Evolutionary conservation across 2,329 filamentous ascomycete genomes (phyloP).

Genomic region (Myotisia sp.): DNA sequence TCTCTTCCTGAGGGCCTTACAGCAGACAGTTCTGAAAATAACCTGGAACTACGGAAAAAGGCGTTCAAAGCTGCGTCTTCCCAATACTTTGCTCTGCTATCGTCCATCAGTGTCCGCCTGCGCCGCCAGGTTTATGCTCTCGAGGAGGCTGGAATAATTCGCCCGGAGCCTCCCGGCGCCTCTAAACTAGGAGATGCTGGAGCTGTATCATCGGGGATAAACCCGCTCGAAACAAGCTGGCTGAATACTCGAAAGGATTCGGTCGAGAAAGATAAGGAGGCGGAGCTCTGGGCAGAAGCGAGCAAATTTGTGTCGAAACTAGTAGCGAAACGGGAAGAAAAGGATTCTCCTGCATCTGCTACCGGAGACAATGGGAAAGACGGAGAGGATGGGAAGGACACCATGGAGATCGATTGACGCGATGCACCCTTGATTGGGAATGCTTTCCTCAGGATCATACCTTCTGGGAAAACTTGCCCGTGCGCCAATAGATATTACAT

Average conservation of each 20-base stretch:
- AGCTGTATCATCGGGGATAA: constrained; percentile 26
- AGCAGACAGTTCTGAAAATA: constrained; percentile 18
- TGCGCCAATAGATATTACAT: no score
- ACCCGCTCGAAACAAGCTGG: constrained; percentile 68
- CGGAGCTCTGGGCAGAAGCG: constrained; percentile 57
- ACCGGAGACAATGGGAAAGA: neutral
- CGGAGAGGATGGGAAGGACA: constrained; percentile 12
- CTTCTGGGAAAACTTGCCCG: no score
- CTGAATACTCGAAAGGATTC: constrained; percentile 74
- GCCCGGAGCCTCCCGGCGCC: constrained; percentile 25
- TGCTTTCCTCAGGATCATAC: no score
- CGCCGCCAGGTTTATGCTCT: constrained; percentile 64
- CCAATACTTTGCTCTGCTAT: constrained; percentile 58
- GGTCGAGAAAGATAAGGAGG: constrained; percentile 70
- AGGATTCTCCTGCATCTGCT: neutral
- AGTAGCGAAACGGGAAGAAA: constrained; percentile 10
- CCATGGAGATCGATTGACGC: constrained; percentile 31
- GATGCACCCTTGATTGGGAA: no score
- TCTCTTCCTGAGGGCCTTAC: constrained; percentile 16
- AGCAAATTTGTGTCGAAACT: constrained; percentile 39
- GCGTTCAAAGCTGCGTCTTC: constrained; percentile 42
- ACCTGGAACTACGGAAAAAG: constrained; percentile 42
- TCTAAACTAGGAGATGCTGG: constrained; percentile 20
- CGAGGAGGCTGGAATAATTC: constrained; percentile 65
- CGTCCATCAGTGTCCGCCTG: constrained; percentile 58